phyloP scores from a whole-genome alignment of 2,329 filamentous ascomycete genomes.

The Akanthomyces muscarius region DNA sequence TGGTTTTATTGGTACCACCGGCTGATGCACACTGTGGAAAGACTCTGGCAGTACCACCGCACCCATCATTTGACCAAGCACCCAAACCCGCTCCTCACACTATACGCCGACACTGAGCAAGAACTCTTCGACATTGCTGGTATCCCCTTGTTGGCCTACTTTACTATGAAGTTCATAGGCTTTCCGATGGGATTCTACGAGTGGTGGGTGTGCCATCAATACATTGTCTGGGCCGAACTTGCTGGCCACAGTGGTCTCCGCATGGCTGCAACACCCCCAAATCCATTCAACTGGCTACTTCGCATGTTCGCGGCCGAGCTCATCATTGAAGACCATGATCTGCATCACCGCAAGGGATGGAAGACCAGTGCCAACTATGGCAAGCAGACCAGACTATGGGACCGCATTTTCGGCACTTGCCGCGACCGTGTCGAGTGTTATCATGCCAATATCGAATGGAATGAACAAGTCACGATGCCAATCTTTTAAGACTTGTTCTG shows the following conservation, averaged over 20 bases:
- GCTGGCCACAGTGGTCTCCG: constrained; percentile 38
- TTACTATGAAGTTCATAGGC: constrained; percentile 31
- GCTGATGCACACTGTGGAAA: constrained; percentile 36
- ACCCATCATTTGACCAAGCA: constrained; percentile 44
- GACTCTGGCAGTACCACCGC: constrained; percentile 37
- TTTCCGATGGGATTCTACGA: constrained; percentile 44
- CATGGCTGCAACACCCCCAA: constrained; percentile 32
- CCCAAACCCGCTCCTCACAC: constrained; percentile 35
- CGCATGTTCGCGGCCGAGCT: constrained; percentile 31
- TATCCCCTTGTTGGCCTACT: constrained; percentile 38
- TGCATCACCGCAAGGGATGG: constrained; percentile 39
- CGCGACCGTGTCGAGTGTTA: constrained; percentile 10
- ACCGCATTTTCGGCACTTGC: constrained; percentile 14
- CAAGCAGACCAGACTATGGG: constrained; percentile 14
- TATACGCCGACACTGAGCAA: constrained; percentile 40
- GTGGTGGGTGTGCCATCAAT: constrained; percentile 44
- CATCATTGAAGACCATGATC: constrained; percentile 40
- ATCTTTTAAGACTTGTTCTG: background rate
- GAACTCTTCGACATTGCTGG: constrained; percentile 40
- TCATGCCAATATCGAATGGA: constrained; percentile 5
- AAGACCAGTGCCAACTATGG: constrained; percentile 11
- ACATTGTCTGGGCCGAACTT: constrained; percentile 38
- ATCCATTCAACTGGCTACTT: constrained; percentile 33
- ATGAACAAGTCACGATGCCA: background rate
- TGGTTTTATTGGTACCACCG: constrained; percentile 27